A percentile compares a stretch with the other conserved stretches of the same genome.
Evolutionary conservation across 768 basidiomycete genomes (phyloP).

Genomic region (Suillus subalutaceus): DNA sequence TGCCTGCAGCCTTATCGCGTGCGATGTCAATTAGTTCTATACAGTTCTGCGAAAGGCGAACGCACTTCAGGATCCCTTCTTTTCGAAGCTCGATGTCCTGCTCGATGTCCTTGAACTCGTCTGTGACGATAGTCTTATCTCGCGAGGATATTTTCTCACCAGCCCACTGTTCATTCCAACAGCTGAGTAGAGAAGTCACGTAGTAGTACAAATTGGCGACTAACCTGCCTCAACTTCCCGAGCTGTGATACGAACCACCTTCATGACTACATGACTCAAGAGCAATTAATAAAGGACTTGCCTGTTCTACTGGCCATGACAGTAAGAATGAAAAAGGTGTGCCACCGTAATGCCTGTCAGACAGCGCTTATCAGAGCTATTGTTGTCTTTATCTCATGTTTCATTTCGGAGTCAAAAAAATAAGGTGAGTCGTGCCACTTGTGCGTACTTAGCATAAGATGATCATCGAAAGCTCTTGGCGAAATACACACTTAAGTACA

Average conservation of each 20-base stretch:
- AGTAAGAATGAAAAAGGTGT: constrained; percentile 12
- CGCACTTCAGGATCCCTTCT: constrained; percentile 74
- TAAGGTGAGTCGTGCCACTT: constrained; percentile 15
- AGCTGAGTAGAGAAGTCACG: constrained; percentile 10
- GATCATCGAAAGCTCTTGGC: constrained; percentile 1
- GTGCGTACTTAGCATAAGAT: neutral
- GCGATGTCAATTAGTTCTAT: neutral
- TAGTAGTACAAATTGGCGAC: constrained; percentile 20
- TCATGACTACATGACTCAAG: neutral
- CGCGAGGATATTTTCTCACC: constrained; percentile 86
- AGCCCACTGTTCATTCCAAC: constrained; percentile 66
- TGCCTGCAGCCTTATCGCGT: constrained; percentile 56
- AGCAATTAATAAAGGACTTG: constrained; percentile 26
- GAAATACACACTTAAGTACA: constrained; percentile 4
- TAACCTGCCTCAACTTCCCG: constrained; percentile 77
- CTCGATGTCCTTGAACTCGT: constrained; percentile 82
- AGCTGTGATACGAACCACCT: constrained; percentile 46
- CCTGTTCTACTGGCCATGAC: constrained; percentile 72
- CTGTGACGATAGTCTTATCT: constrained; percentile 77
- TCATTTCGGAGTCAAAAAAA: constrained; percentile 11
- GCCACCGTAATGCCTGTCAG: neutral
- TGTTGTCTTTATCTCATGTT: constrained; percentile 19
- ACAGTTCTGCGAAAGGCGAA: neutral
- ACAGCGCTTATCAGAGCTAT: neutral
- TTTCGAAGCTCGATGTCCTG: constrained; percentile 81